A percentile compares a stretch with the other conserved stretches of the same genome.
Evolutionary conservation across 1,139 yeast species (phyloP).

Genomic region (Lodderomyces theae): DNA sequence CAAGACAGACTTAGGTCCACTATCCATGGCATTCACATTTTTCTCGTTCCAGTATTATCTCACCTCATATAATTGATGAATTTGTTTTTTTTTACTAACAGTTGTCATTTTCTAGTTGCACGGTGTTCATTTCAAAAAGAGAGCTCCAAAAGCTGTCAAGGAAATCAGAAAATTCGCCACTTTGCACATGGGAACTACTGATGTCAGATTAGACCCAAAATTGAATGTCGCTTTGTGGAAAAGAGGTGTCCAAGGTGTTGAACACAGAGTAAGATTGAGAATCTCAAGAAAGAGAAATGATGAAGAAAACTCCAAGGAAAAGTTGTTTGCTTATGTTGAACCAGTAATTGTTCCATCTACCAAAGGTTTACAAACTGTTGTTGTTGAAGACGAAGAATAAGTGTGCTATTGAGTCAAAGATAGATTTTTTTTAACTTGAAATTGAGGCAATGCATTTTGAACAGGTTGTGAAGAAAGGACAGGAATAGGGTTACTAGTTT

Average conservation of each 20-base stretch:
- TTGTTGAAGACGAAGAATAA: slow-evolving; percentile 70
- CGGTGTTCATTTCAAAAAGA: slow-evolving; percentile 98
- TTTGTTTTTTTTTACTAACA: too few relatives aligned
- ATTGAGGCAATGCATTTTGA: not conserved
- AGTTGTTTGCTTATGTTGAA: slow-evolving; percentile 97
- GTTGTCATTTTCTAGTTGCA: slow-evolving; percentile 56
- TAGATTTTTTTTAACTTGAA: slow-evolving; percentile 6
- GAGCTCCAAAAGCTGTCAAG: slow-evolving; percentile 99
- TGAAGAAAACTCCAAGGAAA: slow-evolving; percentile 99
- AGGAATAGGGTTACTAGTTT: slow-evolving; percentile 8
- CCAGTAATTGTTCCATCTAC: slow-evolving; percentile 91
- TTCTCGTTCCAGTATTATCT: not conserved
- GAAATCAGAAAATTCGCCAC: slow-evolving; percentile 98
- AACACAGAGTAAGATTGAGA: slow-evolving; percentile 97
- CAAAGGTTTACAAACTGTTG: slow-evolving; percentile 98
- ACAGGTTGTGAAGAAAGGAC: slow-evolving; percentile 1
- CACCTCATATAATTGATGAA: too few relatives aligned
- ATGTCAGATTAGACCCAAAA: slow-evolving; percentile 98
- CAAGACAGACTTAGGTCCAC: too few relatives aligned
- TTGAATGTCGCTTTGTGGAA: slow-evolving; percentile 99
- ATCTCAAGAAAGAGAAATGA: slow-evolving; percentile 99
- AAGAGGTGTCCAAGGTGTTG: slow-evolving; percentile 99
- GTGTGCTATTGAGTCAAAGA: too few relatives aligned
- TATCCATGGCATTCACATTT: not conserved
- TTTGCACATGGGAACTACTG: slow-evolving; percentile 98